Percentiles rank a stretch among this genome's conserved stretches.
Conservation (phyloP, 176 grass and related monocot genomes). For the Zea mays region DNA sequence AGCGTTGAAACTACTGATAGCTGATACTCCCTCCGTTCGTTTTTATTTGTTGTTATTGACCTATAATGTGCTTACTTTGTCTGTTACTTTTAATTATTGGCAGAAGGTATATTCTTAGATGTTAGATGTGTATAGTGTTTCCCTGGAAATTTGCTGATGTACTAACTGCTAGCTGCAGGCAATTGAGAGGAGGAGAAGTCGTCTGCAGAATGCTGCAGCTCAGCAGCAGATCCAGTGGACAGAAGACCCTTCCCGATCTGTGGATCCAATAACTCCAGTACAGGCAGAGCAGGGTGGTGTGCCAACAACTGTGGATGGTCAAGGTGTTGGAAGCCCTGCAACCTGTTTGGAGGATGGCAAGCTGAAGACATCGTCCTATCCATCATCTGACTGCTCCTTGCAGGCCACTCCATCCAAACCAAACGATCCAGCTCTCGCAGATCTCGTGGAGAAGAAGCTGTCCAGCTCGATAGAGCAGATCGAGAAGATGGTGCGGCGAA, state of each 20-base stretch:
- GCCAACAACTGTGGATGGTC: constrained; percentile 27
- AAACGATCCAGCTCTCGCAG: constrained; percentile 15
- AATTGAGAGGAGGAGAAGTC: constrained; percentile 56
- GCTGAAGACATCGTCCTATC: constrained; percentile 38
- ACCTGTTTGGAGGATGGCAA: constrained; percentile 26
- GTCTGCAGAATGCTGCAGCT: constrained; percentile 43
- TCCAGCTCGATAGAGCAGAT: constrained; percentile 67
- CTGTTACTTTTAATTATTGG: not conserved
- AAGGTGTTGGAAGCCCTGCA: constrained; percentile 34
- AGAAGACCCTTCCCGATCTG: constrained; percentile 37
- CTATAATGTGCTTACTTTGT: not conserved
- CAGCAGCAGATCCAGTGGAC: constrained; percentile 42
- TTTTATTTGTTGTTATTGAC: not conserved
- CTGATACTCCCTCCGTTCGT: not conserved
- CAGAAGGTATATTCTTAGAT: not conserved
- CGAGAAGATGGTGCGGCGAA: constrained; percentile 56
- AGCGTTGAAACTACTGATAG: not conserved
- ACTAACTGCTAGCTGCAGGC: constrained; percentile 39
- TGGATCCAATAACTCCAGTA: constrained; percentile 33
- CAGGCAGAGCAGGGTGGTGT: constrained; percentile 26
- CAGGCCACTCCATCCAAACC: constrained; percentile 36
- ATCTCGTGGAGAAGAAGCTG: constrained; percentile 58
- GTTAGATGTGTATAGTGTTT: not conserved
- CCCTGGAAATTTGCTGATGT: not conserved
- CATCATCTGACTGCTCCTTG: constrained; percentile 38